Base-by-base conservation (phyloP, 176 grass and related monocot species). In the Oryza officinalis region DNA sequence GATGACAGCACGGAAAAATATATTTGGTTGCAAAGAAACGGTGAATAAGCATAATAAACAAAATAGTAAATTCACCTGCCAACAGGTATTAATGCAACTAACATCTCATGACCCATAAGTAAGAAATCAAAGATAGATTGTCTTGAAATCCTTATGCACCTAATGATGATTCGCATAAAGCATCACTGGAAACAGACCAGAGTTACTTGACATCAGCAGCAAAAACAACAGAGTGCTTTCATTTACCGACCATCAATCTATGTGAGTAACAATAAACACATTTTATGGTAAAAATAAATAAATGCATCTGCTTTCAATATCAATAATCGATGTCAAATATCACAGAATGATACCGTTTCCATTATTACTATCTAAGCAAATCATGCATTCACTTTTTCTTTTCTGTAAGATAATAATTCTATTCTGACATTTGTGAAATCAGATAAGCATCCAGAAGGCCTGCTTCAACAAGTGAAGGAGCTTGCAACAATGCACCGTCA, bases 391-490 rank as follows among this genome's bases (percentile, higher is more conserved):
- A 2, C 8, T 65, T 79, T 60, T 8, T n/a, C 9, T 23, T 60
- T 57, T 33, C 3, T 83, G 38, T 28, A 87, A 44, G n/a, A 65
- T 38, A 79, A 47, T 13, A 79, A 79, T 47, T 46, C 41, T 38
- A 45, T 79, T 72, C 66, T 71, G 41, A 54, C 57, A 71, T 57
- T 23, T 28, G 23, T 66, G 41, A 46, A 71, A 78, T 40, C 31
- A 83, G 4, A 78, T 50, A 44, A 78, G 50, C 66, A 83, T 40
- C 37, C 65, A 28, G 13, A 71, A 83, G 81, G 8, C 30, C 23
- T 18, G 50, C 65, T 76, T 20, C 20, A 23, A 64, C 75, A 69
- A 79, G 50, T 83, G 37, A 88, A 64, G 63, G 86, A 49, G 60
- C 11, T 85, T 77, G 41, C 80, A 78, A 77, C 8, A 60, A 27